A percentile compares a stretch with the other conserved stretches of the same genome.
Evolutionary conservation across 176 grass and related monocot genomes (phyloP).

Genomic region (Pontederia crassipes): DNA sequence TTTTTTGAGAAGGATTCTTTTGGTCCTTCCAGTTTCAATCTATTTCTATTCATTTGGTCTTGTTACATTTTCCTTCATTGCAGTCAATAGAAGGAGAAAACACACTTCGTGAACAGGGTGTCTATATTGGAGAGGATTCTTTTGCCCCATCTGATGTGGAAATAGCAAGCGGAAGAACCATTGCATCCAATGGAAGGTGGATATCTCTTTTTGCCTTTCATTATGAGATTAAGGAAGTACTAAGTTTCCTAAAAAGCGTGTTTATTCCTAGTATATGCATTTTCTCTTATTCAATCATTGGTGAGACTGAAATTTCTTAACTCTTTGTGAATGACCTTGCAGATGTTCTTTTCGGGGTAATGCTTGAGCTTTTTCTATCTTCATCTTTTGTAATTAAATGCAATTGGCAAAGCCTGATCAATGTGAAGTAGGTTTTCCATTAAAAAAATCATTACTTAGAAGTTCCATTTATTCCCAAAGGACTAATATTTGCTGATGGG

Average conservation of each 20-base stretch:
- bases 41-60: conserved; percentile 16
- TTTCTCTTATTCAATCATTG: background rate
- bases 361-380: too few relatives aligned
- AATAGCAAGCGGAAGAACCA: conserved; percentile 19
- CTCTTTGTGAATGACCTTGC: too few relatives aligned
- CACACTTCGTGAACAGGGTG: conserved; percentile 28
- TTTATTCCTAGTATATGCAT: background rate
- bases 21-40: background rate
- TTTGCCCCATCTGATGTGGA: conserved; percentile 44
- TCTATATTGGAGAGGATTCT: conserved; percentile 24
- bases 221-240: background rate
- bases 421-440: too few relatives aligned
- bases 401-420: too few relatives aligned
- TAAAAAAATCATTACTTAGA: too few relatives aligned
- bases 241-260: background rate
- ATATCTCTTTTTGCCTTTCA: conserved; percentile 17
- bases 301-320: too few relatives aligned
- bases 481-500: too few relatives aligned
- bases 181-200: conserved; percentile 43
- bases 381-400: too few relatives aligned
- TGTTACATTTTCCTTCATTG: conserved; percentile 6
- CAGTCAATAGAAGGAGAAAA: conserved; percentile 53
- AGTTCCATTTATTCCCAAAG: too few relatives aligned
- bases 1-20: conserved; percentile 11
- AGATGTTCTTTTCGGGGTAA: too few relatives aligned